phyloP scores from a whole-genome alignment of 2,329 filamentous ascomycete species.

The Orbilia ellipsospora region DNA sequence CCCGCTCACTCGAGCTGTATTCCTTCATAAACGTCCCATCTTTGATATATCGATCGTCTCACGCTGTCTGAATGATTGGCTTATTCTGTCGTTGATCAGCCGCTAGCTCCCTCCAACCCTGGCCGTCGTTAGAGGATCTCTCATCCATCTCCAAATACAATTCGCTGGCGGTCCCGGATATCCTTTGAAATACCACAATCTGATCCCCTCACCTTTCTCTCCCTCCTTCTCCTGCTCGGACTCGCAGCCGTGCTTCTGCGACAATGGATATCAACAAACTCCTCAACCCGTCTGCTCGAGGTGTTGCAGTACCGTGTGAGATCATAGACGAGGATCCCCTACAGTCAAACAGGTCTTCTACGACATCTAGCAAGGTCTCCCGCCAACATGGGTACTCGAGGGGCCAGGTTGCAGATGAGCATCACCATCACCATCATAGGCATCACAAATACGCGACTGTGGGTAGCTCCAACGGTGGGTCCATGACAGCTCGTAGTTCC shows the following conservation, averaged over 20 bases:
- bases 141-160: conserved; percentile 33
- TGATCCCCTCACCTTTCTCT: conserved; percentile 21
- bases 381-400: conserved; percentile 37
- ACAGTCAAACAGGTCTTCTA: conserved; percentile 45
- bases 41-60: conserved; percentile 42
- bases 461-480: conserved; percentile 49
- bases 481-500: conserved; percentile 52
- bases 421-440: conserved; percentile 35
- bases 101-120: conserved; percentile 47
- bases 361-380: conserved; percentile 46
- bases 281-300: conserved; percentile 48
- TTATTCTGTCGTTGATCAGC: conserved; percentile 54
- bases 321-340: conserved; percentile 31
- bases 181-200: conserved; percentile 21
- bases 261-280: conserved; percentile 54
- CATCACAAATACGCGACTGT: conserved; percentile 53
- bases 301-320: conserved; percentile 15
- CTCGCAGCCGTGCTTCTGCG: conserved; percentile 10
- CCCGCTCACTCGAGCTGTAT: not conserved
- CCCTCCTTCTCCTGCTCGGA: not conserved
- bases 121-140: conserved; percentile 45
- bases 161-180: conserved; percentile 27
- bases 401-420: conserved; percentile 24
- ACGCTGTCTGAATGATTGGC: conserved; percentile 48
- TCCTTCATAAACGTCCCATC: conserved; percentile 30